A percentile compares a stretch with the other conserved stretches of the same genome.
Conservation (phyloP, 176 grass and related monocot genomes). For the Oryza rufipogon region DNA sequence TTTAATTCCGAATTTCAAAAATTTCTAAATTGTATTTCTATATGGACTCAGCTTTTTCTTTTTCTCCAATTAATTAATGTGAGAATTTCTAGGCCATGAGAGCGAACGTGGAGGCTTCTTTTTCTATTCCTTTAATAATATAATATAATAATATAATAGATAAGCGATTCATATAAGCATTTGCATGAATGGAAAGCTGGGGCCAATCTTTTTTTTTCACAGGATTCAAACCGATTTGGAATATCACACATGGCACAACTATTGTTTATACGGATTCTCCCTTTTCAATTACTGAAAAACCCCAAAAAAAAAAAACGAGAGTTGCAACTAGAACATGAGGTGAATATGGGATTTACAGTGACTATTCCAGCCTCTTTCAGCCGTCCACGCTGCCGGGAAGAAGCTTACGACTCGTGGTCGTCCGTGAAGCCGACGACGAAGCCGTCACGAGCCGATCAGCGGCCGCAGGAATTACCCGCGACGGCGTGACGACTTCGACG, state of each 20-base stretch:
- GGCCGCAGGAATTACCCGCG: slow-evolving; percentile 64
- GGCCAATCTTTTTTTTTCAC: background rate
- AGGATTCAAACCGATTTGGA: background rate
- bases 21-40: no score
- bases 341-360: background rate
- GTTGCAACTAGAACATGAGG: background rate
- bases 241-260: background rate
- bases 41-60: no score
- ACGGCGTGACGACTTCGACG: slow-evolving; percentile 73
- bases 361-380: background rate
- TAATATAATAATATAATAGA: no score
- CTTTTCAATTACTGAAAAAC: no score
- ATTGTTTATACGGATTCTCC: background rate
- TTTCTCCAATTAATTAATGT: no score
- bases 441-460: slow-evolving; percentile 55
- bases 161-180: no score
- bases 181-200: no score
- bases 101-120: no score
- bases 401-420: slow-evolving; percentile 58
- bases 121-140: no score
- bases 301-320: no score
- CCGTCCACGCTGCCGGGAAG: slow-evolving; percentile 60
- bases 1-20: no score
- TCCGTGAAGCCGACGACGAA: slow-evolving; percentile 46
- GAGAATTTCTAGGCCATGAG: no score